Evolutionary conservation across 176 grass and related monocot genomes (phyloP).

Genomic region (Phoenix dactylifera): DNA sequence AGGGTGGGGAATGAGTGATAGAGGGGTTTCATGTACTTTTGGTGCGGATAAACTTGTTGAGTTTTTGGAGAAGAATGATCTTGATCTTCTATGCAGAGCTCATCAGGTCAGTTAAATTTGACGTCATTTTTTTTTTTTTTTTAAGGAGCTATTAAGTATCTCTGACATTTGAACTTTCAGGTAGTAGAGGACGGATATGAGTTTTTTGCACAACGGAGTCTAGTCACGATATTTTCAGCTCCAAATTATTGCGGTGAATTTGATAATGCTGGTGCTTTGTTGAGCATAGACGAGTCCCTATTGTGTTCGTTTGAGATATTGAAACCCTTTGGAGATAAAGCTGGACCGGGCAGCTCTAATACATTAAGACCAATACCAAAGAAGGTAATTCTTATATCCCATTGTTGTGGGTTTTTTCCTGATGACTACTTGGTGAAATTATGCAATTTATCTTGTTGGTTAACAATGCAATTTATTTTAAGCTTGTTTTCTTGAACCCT

Average conservation of each 20-base stretch:
- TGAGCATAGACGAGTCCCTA: slow-evolving; percentile 23
- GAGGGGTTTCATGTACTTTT: slow-evolving; percentile 48
- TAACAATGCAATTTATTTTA: not conserved
- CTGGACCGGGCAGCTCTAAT: slow-evolving; percentile 11
- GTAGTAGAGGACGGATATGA: slow-evolving; percentile 27
- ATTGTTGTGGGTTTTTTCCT: not conserved
- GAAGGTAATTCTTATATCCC: slow-evolving; percentile 30
- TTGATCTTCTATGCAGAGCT: slow-evolving; percentile 59
- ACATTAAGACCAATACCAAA: slow-evolving; percentile 39
- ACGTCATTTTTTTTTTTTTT: not conserved
- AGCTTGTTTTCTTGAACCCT: slow-evolving; percentile 11
- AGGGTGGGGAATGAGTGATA: slow-evolving; percentile 23
- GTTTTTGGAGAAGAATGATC: slow-evolving; percentile 65
- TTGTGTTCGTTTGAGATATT: slow-evolving; percentile 28
- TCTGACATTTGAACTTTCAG: not conserved
- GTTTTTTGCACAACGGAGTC: slow-evolving; percentile 22
- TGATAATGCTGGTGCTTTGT: slow-evolving; percentile 23
- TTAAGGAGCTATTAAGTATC: not conserved
- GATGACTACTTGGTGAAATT: not conserved
- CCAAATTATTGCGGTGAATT: slow-evolving; percentile 28
- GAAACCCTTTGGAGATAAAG: not conserved
- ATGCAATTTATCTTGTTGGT: not conserved
- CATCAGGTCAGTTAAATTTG: slow-evolving; percentile 42
- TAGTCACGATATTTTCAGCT: slow-evolving; percentile 28
- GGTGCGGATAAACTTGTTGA: slow-evolving; percentile 57